Base-by-base conservation (phyloP, 495 filamentous ascomycete species). In the Neurospora sp. region DNA sequence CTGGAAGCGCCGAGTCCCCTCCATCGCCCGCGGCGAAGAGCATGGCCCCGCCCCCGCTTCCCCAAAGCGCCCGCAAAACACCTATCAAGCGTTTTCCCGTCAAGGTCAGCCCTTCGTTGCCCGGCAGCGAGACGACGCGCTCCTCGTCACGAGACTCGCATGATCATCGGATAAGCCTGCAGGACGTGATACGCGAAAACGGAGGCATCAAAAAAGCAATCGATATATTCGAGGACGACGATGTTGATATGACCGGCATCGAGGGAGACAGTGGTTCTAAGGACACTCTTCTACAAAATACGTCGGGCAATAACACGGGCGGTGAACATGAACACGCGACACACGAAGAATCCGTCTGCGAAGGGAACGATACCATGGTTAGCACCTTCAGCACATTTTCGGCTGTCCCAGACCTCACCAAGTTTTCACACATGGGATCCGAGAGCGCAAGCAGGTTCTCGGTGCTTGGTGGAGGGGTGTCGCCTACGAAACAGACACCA, bases 361-460 rank as follows among this genome's bases (percentile, higher is more conserved):
- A 81, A 73, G 93, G 27, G 31, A 65, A 97, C 76, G 94, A 96
- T 75, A 95, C 92, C 22, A 83, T 85, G 83, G 74, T 82, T 40
- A 85, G 83, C 81, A 91, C 90, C 48, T 91, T 96, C 77, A 96
- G 92, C 81, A 88, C 86, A 16, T 97, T 97, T 81, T 97, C 94
- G 4, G 92, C 92, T 0, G 88, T 97, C 53, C 93, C 93, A 37
- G 93, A 96, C 73, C 90, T 96, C 89, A 96, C 93, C n/a, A 87
- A 90, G 75, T 93, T 97, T 77, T 91, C 93, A 9, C 88, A 89
- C 42, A 81, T 94, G 73, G 76, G 79, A 22, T 87, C 88, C 71
- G 89, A 89, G 45, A 87, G 81, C 45, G 85, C 85, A 69, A 82
- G 81, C 27, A 87, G 84, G 70, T 80, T 79, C 73, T 79, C 83